Conservation (phyloP, 306 rosid species). For the Cicer arietinum region DNA sequence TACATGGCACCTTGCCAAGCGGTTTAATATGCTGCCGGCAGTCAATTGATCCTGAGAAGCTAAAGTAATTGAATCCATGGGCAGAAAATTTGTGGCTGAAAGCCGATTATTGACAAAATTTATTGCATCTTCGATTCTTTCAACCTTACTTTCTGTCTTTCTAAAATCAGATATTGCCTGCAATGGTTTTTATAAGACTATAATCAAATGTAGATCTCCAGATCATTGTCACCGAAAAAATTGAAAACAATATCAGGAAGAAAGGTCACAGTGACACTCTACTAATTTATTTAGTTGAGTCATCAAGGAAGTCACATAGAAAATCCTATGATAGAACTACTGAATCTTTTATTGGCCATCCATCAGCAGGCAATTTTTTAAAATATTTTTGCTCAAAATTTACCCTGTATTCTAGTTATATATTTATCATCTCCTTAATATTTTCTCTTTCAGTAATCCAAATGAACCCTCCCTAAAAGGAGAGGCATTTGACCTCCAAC, state of each 20-base stretch:
- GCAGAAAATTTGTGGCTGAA: constrained; percentile 50
- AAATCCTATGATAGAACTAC: constrained; percentile 26
- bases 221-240: constrained; percentile 28
- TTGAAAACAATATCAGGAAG: constrained; percentile 29
- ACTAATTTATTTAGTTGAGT: constrained; percentile 27
- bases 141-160: constrained; percentile 60
- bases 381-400: constrained; percentile 20
- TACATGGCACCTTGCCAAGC: constrained; percentile 47
- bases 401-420: neutral
- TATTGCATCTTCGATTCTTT: constrained; percentile 75
- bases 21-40: constrained; percentile 54
- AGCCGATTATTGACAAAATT: constrained; percentile 70
- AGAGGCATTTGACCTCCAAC: constrained; percentile 31
- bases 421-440: constrained; percentile 28
- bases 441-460: constrained; percentile 17
- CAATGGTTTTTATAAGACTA: constrained; percentile 47
- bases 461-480: constrained; percentile 32
- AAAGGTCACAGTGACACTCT: constrained; percentile 1
- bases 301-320: constrained; percentile 33
- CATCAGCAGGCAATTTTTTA: constrained; percentile 15
- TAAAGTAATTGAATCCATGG: constrained; percentile 54
- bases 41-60: constrained; percentile 61
- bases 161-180: constrained; percentile 73
- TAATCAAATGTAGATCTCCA: constrained; percentile 43
- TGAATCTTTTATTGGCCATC: constrained; percentile 24